A percentile compares a stretch with the other conserved stretches of the same genome.
phyloP scores from a whole-genome alignment of 768 basidiomycete species.

The Rickenella mellea region DNA sequence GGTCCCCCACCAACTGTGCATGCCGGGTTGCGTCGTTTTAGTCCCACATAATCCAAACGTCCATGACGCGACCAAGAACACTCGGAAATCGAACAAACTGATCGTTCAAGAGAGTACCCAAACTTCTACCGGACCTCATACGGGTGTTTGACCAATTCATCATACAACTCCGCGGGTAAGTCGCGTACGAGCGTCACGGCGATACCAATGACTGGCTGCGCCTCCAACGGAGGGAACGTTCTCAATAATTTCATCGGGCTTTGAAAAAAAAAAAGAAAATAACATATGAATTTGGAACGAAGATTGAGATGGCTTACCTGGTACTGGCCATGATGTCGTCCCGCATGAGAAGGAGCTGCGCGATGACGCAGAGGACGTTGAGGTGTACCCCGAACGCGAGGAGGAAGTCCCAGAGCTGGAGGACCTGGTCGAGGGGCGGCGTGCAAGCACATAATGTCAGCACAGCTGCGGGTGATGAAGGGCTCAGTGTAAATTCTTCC shows the following conservation, averaged over 20 bases:
- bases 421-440: constrained; percentile 89
- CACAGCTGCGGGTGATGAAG: constrained; percentile 45
- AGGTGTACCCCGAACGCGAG: constrained; percentile 94
- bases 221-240: constrained; percentile 88
- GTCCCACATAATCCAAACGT: no score
- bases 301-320: constrained; percentile 44
- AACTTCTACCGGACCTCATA: constrained; percentile 37
- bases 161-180: constrained; percentile 77
- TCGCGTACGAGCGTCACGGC: constrained; percentile 92
- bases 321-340: constrained; percentile 82
- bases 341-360: constrained; percentile 84
- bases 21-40: no score
- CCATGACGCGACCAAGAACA: no score
- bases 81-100: neutral
- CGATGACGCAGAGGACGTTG: constrained; percentile 94
- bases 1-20: no score
- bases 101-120: neutral
- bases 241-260: constrained; percentile 94
- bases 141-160: constrained; percentile 83
- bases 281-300: constrained; percentile 1
- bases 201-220: constrained; percentile 80
- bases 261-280: neutral
- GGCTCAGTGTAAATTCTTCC: constrained; percentile 1
- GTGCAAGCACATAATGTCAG: constrained; percentile 95
- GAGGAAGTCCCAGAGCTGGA: constrained; percentile 95